These are phyloP conservation scores for Gaertneriomyces semiglobifer DNA, from an alignment of 192 early-diverging fungal genomes.

Conservation along the genomic window DNA sequence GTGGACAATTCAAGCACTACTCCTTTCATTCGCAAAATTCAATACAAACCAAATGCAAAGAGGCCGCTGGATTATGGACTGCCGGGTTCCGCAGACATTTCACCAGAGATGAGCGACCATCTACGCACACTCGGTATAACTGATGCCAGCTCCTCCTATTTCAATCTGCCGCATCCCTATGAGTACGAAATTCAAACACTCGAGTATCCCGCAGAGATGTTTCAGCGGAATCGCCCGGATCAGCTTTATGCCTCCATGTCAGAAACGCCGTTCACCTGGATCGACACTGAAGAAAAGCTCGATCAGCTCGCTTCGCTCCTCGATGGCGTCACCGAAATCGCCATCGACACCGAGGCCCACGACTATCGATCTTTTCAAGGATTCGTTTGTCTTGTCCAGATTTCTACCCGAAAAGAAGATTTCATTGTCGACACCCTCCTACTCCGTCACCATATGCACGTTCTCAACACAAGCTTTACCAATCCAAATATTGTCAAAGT, in stretches of 20 bases:
- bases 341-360: constrained; percentile 88
- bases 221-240: constrained; percentile 46
- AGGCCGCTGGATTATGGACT: constrained; percentile 69
- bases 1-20: constrained; percentile 78
- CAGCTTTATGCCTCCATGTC: constrained; percentile 60
- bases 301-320: constrained; percentile 62
- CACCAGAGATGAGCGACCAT: constrained; percentile 37
- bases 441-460: constrained; percentile 65
- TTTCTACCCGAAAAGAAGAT: constrained; percentile 83
- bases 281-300: constrained; percentile 76
- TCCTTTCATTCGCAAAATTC: constrained; percentile 80
- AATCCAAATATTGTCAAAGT: constrained; percentile 86
- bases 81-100: constrained; percentile 22
- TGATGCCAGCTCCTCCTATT: constrained; percentile 28
- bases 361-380: constrained; percentile 94
- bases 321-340: constrained; percentile 66
- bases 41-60: constrained; percentile 74
- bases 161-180: constrained; percentile 78
- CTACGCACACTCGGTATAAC: constrained; percentile 35
- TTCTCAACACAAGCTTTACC: constrained; percentile 82
- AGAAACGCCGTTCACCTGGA: constrained; percentile 67
- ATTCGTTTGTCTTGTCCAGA: constrained; percentile 90
- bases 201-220: constrained; percentile 70
- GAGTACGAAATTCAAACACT: constrained; percentile 81
- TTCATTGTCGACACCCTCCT: constrained; percentile 87